These are phyloP conservation scores for Tetrapisispora namnaoensis DNA, from an alignment of 805 yeast genomes.

Conservation along the genomic window DNA sequence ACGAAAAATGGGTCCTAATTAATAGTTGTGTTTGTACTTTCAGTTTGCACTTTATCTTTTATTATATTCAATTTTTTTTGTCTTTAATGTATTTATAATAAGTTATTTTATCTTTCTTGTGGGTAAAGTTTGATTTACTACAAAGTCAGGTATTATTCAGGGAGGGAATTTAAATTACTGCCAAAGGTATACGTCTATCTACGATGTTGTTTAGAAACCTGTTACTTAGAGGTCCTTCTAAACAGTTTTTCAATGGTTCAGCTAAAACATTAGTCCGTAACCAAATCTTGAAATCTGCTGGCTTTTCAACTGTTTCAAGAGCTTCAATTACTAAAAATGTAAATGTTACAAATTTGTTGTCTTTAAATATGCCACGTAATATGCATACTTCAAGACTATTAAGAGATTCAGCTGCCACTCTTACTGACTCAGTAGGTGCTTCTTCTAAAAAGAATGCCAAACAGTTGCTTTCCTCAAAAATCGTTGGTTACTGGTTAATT, in stretches of 20 bases:
- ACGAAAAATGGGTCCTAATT: no score
- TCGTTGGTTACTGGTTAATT: constrained; percentile 79
- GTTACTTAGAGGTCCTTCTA: background rate
- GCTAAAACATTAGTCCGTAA: background rate
- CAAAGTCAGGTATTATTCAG: background rate
- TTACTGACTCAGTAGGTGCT: background rate
- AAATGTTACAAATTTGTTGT: background rate
- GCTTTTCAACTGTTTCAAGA: background rate
- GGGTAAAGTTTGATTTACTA: no score
- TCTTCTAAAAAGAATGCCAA: background rate
- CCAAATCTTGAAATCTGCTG: background rate
- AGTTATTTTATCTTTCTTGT: no score
- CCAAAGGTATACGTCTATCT: no score
- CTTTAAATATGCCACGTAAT: constrained; percentile 1
- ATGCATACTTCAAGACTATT: constrained; percentile 9
- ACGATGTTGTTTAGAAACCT: background rate
- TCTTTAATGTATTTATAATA: background rate
- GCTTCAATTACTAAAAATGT: background rate
- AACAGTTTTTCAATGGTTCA: background rate
- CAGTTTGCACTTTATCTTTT: no score
- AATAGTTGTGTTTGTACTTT: no score
- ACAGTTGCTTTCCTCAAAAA: constrained; percentile 32
- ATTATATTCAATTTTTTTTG: background rate
- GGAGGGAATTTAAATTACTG: background rate
- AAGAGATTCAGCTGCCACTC: constrained; percentile 4